Conservation (phyloP, 2,329 filamentous ascomycete genomes). For the Alternaria brassicae region DNA sequence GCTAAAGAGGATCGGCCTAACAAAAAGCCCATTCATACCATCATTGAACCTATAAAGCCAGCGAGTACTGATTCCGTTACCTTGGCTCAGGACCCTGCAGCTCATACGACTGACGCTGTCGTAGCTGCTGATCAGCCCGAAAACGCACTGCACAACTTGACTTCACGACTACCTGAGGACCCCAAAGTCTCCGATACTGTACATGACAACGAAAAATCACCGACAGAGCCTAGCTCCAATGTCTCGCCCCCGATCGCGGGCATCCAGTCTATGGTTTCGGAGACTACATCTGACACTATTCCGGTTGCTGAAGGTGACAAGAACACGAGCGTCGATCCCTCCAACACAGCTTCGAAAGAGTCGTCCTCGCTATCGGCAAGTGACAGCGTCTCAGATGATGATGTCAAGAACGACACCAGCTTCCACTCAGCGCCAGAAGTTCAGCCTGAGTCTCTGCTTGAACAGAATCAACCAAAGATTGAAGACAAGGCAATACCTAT, state of each 20-base stretch:
- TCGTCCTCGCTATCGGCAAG: background rate
- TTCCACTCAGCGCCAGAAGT: slow-evolving; percentile 34
- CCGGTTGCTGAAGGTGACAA: background rate
- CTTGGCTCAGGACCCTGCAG: background rate
- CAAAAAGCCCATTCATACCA: background rate
- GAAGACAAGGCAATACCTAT: background rate
- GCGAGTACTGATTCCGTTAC: background rate
- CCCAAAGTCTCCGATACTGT: background rate
- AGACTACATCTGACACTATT: background rate
- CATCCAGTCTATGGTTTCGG: background rate
- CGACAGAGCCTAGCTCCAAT: background rate
- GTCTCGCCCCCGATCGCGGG: background rate
- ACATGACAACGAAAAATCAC: background rate
- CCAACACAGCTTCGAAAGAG: background rate
- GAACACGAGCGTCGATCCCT: background rate
- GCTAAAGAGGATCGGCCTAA: background rate
- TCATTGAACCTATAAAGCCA: background rate
- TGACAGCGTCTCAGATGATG: slow-evolving; percentile 29
- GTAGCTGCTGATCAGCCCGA: background rate
- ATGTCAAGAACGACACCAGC: slow-evolving; percentile 34
- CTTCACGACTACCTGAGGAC: background rate
- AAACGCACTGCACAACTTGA: background rate
- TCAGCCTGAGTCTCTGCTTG: slow-evolving; percentile 17
- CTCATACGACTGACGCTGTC: background rate
- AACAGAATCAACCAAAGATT: slow-evolving; percentile 3